Evolutionary conservation across 345 rosid species (phyloP), one percentile per base, ranked within the genome.

Genomic region (Populus deltoides): DNA sequence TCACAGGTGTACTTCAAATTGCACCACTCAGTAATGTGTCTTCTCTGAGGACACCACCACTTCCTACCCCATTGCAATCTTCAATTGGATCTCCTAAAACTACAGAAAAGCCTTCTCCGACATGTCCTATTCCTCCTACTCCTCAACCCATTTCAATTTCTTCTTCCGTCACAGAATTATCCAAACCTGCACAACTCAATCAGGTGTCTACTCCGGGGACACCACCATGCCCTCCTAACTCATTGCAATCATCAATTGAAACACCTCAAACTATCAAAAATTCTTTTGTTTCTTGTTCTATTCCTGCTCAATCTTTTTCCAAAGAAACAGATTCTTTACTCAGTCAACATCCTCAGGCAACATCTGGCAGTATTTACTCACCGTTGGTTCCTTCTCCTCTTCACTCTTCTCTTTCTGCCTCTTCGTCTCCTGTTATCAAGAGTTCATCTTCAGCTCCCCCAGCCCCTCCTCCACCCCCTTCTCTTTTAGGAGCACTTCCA

Each of bases 101-200:
- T 57, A 24, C 78, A 25, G 68, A 71, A 68, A 62, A 57, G 31
- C 15, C 70, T 71, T 68, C 70, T 43, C 57, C 68, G 18, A 9
- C 71, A n/a, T 59, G 15, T 59, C 29, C 25, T 59, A 9, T n/a
- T 75, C 77, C 76, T 67, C 77, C 65, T 79, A 24, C 79, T n/a
- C 66, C 68, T 63, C 81, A 63, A 29, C 59, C 61, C 5, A 12
- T 67, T 68, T 36, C 76, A 39, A 49, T 74, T 75, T 66, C 84
- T 68, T 81, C 87, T 51, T 76, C 82, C 33, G 61, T 81, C n/a
- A 67, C 83, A 59, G 83, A 78, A 55, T 27, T 74, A 49, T 35
- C 80, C 51, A 82, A 78, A 76, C 24, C 79, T 41, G 15, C n/a
- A 53, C 87, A 79, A n/a, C 70, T 78, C 66, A 83, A 45, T 66